A percentile compares a stretch with the other conserved stretches of the same genome.
Evolutionary conservation across 805 yeast genomes (phyloP).

Genomic region (Helenozyma rhizophorensis): DNA sequence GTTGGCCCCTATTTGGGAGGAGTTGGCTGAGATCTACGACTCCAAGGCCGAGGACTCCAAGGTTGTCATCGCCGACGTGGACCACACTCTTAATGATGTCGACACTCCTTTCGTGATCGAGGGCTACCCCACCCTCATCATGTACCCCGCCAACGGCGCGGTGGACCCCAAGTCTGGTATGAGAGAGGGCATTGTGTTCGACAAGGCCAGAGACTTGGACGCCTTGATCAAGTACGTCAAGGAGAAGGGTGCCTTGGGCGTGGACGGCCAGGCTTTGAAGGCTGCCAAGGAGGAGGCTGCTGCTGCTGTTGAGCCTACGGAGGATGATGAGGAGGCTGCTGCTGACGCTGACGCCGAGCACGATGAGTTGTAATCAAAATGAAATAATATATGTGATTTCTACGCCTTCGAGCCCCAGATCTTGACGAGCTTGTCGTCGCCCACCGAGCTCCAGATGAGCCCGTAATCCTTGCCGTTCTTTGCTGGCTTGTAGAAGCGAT

Average conservation of each 20-base stretch:
- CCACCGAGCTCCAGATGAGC: constrained; percentile 71
- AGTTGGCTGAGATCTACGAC: constrained; percentile 68
- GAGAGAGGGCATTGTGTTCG: constrained; percentile 54
- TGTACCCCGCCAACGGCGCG: constrained; percentile 74
- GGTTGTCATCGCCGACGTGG: constrained; percentile 79
- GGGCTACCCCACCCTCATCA: constrained; percentile 90
- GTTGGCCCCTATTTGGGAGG: constrained; percentile 84
- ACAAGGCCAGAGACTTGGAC: constrained; percentile 71
- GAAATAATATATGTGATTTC: background rate
- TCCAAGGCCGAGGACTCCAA: constrained; percentile 44
- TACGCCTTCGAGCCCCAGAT: constrained; percentile 49
- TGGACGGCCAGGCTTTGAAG: constrained; percentile 35
- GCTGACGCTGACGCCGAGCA: constrained; percentile 26
- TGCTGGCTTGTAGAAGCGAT: constrained; percentile 21
- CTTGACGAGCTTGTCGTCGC: constrained; percentile 72
- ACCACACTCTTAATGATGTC: constrained; percentile 88
- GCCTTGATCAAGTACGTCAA: constrained; percentile 66
- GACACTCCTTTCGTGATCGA: constrained; percentile 59
- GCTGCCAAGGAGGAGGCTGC: constrained; percentile 19
- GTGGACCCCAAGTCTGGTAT: constrained; percentile 39
- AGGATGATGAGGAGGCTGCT: constrained; percentile 9
- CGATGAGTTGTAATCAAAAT: constrained; percentile 32
- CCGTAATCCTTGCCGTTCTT: constrained; percentile 31
- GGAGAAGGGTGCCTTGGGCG: constrained; percentile 62
- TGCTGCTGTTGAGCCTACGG: constrained; percentile 12